phyloP scores from a whole-genome alignment of 345 rosid species.

The Triadica sebifera region DNA sequence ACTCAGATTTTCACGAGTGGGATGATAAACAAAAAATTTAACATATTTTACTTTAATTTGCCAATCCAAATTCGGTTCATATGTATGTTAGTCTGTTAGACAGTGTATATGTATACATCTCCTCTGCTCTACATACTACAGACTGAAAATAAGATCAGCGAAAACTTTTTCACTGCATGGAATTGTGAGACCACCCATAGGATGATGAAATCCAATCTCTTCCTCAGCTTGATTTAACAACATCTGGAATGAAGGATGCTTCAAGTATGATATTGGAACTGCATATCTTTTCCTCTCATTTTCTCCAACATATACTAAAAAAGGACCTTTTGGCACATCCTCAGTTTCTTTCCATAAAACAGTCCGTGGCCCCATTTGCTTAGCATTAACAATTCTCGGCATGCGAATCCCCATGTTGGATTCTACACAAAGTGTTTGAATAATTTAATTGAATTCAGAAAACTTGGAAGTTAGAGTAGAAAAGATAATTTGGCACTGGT shows the following conservation, averaged over 20 bases:
- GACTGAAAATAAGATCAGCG: background rate
- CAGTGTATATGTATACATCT: background rate
- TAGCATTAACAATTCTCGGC: constrained; percentile 7
- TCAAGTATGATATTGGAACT: background rate
- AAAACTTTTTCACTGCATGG: constrained; percentile 15
- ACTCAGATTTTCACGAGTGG: background rate
- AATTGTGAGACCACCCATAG: constrained; percentile 9
- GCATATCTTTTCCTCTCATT: constrained; percentile 8
- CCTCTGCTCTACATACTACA: background rate
- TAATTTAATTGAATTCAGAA: no score
- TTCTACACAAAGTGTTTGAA: background rate
- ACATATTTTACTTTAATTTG: background rate
- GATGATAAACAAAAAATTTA: no score
- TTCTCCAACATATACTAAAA: constrained; percentile 29
- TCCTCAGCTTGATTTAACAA: constrained; percentile 19
- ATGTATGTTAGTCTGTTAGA: background rate
- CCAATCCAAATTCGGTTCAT: background rate
- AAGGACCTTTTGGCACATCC: background rate
- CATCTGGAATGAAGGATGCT: constrained; percentile 16
- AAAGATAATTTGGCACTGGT: background rate
- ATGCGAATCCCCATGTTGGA: constrained; percentile 12
- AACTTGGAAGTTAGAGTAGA: background rate
- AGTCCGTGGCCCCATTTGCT: background rate
- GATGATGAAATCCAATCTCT: constrained; percentile 18
- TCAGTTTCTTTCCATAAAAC: background rate